Evolutionary conservation across 192 early-diverging fungal species (phyloP).

Genomic region (Umbelopsis sp.): DNA sequence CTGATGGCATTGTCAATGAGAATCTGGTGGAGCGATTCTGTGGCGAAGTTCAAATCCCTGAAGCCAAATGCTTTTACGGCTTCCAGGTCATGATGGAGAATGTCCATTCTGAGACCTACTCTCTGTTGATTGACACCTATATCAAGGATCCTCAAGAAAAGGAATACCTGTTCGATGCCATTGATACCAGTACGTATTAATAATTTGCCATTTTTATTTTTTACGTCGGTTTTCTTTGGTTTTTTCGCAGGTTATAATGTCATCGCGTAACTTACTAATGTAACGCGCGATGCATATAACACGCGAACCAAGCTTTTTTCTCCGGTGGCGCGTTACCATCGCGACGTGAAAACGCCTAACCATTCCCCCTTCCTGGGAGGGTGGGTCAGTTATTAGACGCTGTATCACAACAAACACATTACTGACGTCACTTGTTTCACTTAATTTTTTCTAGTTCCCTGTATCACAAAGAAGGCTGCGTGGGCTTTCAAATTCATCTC

Average conservation of each 20-base stretch:
- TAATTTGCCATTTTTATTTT: neutral
- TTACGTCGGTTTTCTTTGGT: slow-evolving; percentile 11
- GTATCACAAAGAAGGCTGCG: slow-evolving; percentile 94
- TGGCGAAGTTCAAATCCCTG: slow-evolving; percentile 91
- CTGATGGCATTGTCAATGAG: slow-evolving; percentile 97
- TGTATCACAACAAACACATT: neutral
- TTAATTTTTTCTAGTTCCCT: slow-evolving; percentile 67
- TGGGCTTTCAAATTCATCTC: slow-evolving; percentile 97
- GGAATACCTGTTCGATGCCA: slow-evolving; percentile 87
- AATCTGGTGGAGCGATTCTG: slow-evolving; percentile 90
- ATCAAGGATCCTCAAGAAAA: slow-evolving; percentile 86
- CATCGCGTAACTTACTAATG: too few relatives aligned
- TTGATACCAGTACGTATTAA: slow-evolving; percentile 75
- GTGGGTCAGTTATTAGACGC: slow-evolving; percentile 2
- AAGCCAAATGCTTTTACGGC: slow-evolving; percentile 93
- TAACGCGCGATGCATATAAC: too few relatives aligned
- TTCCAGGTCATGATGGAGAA: slow-evolving; percentile 99
- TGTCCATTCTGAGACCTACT: slow-evolving; percentile 96
- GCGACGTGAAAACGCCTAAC: neutral
- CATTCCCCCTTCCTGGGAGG: neutral
- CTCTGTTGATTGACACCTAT: slow-evolving; percentile 93
- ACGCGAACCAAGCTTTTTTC: too few relatives aligned
- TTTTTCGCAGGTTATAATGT: neutral
- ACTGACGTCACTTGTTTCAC: slow-evolving; percentile 13
- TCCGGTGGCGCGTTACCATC: neutral